Conservation (phyloP, 2,329 filamentous ascomycete genomes). For the Cyclaneusma minus region DNA sequence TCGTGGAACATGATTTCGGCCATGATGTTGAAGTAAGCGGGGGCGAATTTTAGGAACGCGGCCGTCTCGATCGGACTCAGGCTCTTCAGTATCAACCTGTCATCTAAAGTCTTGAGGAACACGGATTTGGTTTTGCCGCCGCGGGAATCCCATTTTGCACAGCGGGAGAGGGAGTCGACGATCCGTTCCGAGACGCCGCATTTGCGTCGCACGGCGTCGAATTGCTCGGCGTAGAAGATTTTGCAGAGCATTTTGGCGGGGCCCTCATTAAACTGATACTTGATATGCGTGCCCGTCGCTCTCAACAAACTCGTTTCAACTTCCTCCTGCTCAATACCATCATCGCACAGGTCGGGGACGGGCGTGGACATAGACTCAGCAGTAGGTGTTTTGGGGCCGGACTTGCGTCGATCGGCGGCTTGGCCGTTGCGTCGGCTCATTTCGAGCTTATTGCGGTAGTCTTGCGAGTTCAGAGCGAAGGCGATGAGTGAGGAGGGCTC, state of each 20-base stretch:
- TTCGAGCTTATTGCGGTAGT: slow-evolving; percentile 70
- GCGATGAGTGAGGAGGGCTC: slow-evolving; percentile 95
- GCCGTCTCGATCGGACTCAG: slow-evolving; percentile 83
- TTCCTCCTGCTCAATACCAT: slow-evolving; percentile 45
- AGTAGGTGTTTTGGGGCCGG: slow-evolving; percentile 17
- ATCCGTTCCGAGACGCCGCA: slow-evolving; percentile 90
- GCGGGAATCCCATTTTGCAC: slow-evolving; percentile 95
- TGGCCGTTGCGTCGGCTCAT: slow-evolving; percentile 42
- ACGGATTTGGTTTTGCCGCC: slow-evolving; percentile 96
- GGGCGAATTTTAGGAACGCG: slow-evolving; percentile 88
- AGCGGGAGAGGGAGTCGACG: slow-evolving; percentile 85
- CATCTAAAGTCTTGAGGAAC: slow-evolving; percentile 91
- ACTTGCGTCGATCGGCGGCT: slow-evolving; percentile 19
- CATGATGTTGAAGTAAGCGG: slow-evolving; percentile 96
- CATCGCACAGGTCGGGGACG: slow-evolving; percentile 21
- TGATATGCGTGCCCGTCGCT: slow-evolving; percentile 79
- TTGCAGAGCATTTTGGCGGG: slow-evolving; percentile 95
- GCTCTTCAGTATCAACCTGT: slow-evolving; percentile 68
- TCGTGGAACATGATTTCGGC: slow-evolving; percentile 91
- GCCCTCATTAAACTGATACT: slow-evolving; percentile 89
- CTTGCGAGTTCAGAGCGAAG: slow-evolving; percentile 73
- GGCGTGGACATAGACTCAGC: background rate
- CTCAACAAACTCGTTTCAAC: slow-evolving; percentile 77
- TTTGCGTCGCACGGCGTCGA: slow-evolving; percentile 83
- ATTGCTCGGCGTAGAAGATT: slow-evolving; percentile 96